Evolutionary conservation across 2,329 filamentous ascomycete genomes (phyloP).

Genomic region (Knufia fluminis): DNA sequence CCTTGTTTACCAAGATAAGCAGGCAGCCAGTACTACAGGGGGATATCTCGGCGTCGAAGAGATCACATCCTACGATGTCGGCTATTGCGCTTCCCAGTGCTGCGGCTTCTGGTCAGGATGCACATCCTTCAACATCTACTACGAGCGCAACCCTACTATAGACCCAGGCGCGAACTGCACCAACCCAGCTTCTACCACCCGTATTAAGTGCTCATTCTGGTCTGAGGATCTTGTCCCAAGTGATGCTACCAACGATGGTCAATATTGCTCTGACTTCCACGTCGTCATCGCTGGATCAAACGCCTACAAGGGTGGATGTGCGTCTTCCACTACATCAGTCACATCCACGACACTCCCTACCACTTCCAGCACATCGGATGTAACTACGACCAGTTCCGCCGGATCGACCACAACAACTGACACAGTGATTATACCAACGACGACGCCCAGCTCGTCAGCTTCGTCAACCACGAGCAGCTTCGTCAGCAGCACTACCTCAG

Average conservation of each 20-base stretch:
- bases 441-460: too few species aligned
- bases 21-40: constrained; percentile 11
- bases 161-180: constrained; percentile 26
- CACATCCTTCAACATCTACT: constrained; percentile 16
- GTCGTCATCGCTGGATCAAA: constrained; percentile 15
- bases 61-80: constrained; percentile 13
- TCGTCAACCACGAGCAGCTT: too few species aligned
- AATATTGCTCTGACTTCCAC: constrained; percentile 19
- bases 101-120: constrained; percentile 19
- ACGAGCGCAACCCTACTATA: constrained; percentile 27
- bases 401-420: neutral
- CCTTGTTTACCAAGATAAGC: constrained; percentile 9
- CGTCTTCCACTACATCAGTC: neutral
- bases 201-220: constrained; percentile 16
- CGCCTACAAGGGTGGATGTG: constrained; percentile 7
- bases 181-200: constrained; percentile 6
- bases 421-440: too few species aligned
- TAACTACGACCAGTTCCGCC: neutral
- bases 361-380: neutral
- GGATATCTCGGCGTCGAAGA: constrained; percentile 15
- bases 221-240: constrained; percentile 6
- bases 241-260: constrained; percentile 17
- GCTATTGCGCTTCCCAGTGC: constrained; percentile 12
- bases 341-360: neutral
- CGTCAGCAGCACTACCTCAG: too few species aligned